Base-by-base conservation (phyloP, 2,329 filamentous ascomycete species). In the Phaeosphaeriaceae sp. region DNA sequence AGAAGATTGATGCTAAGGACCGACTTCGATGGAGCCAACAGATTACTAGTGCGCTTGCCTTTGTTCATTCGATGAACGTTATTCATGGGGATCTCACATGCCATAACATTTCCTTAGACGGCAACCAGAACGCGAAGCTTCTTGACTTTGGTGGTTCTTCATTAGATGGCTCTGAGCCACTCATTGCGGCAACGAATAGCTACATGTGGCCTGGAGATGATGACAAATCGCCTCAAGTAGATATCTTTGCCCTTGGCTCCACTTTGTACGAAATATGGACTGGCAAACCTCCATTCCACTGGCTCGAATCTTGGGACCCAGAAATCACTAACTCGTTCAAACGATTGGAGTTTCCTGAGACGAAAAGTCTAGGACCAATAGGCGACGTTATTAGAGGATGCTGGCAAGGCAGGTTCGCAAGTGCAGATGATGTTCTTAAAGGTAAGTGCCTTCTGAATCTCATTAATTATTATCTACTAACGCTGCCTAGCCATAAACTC, bases 11-110 rank as follows among this genome's bases (percentile, higher is more conserved):
- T 18, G 15, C 45, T 16, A 39, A 48, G 33, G 21, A 34, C 46
- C 48, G 48, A 41, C 46, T 56, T 54, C 50, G 30, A 46, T 52
- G 48, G 52, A 42, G 7, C 13, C 45, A 52, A 40, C 45, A 49
- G 49, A 38, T 52, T 20, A 46, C 42, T 42, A 44, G 37, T 39
- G 46, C 46, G 23, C 52, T 59, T 43, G 30, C 36, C n/a, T 59
- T 54, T 26, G 41, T 59, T 41, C 55, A 59, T 52, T 43, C 35
- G 26, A 50, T 52, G 36, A 35, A 43, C 30, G 49, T 61, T 12
- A 50, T 57, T 42, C 51, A 61, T 45, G 49, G 34, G 28, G 52
- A 61, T 48, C 37, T 61, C n/a, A 48, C 39, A 7, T 51, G 43
- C 26, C 8, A 43, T 37, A 61, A 61, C 37, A 37, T 61, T 43